Conservation (phyloP, 139 green algal species). For the Yamagishiella unicocca region DNA sequence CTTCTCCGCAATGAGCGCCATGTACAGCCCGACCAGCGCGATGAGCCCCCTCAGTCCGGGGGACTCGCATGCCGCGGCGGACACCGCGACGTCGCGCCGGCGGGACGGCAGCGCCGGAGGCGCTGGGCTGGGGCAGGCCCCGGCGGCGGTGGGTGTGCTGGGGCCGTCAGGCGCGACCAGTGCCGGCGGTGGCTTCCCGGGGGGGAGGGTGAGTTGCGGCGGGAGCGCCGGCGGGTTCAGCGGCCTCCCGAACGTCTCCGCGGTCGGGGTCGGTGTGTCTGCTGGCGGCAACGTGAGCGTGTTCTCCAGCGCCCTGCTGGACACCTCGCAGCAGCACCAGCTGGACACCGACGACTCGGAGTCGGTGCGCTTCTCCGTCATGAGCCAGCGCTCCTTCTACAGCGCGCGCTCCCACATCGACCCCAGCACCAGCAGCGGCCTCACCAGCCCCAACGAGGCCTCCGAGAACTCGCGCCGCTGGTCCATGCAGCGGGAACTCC, state of each 20-base stretch:
- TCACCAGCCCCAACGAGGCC: conserved; percentile 25
- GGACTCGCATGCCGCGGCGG: not conserved
- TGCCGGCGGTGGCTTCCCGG: not conserved
- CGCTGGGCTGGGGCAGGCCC: not conserved
- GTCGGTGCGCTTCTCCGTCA: conserved; percentile 33
- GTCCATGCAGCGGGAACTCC: conserved; percentile 5
- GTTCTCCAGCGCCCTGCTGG: not conserved
- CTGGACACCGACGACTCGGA: conserved; percentile 27
- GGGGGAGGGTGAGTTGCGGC: not conserved
- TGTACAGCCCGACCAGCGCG: conserved; percentile 9
- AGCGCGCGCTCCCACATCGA: conserved; percentile 15
- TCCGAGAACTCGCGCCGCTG: conserved; percentile 23
- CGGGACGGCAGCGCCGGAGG: not conserved
- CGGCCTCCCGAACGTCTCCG: not conserved
- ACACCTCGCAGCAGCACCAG: not conserved
- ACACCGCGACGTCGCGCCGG: not conserved
- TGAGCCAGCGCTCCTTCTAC: conserved; percentile 45
- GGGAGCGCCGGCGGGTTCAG: not conserved
- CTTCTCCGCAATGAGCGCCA: not conserved
- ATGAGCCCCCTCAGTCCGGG: conserved; percentile 14
- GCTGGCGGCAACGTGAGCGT: not conserved
- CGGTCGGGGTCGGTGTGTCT: not conserved
- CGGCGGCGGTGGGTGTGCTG: not conserved
- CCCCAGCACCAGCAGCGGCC: not conserved
- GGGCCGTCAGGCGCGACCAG: not conserved